Percentiles rank a stretch among this genome's conserved stretches.
Evolutionary conservation across 2,329 filamentous ascomycete species (phyloP).

Genomic region (Botrytis byssoidea): DNA sequence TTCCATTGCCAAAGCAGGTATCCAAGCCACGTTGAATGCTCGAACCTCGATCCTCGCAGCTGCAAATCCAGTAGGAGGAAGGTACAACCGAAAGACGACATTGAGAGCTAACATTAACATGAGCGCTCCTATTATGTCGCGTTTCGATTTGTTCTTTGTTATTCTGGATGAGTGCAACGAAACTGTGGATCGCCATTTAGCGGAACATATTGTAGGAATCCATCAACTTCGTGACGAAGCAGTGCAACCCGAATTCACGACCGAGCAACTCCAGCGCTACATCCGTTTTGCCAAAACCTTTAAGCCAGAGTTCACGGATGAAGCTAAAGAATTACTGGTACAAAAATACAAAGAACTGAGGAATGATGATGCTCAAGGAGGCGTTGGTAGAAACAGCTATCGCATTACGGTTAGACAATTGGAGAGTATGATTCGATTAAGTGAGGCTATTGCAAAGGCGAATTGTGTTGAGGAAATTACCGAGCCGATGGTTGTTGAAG

Average conservation of each 20-base stretch:
- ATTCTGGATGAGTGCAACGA: conserved; percentile 97
- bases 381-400: conserved; percentile 92
- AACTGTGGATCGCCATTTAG: conserved; percentile 82
- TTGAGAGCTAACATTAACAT: conserved; percentile 96
- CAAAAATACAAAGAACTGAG: conserved; percentile 94
- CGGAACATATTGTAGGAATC: conserved; percentile 90
- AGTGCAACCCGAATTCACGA: conserved; percentile 89
- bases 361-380: conserved; percentile 89
- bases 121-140: conserved; percentile 98
- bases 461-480: conserved; percentile 93
- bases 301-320: conserved; percentile 85
- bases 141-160: conserved; percentile 98
- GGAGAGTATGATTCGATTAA: conserved; percentile 91
- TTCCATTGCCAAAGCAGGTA: conserved; percentile 96
- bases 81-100: conserved; percentile 96
- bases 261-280: conserved; percentile 93
- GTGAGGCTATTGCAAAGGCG: conserved; percentile 96
- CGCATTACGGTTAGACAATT: conserved; percentile 95
- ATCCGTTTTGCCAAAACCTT: conserved; percentile 96
- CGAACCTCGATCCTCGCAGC: conserved; percentile 93
- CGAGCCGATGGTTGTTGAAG: conserved; percentile 82
- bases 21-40: conserved; percentile 95
- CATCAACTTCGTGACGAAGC: conserved; percentile 92
- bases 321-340: conserved; percentile 82
- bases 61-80: conserved; percentile 90